phyloP scores from a whole-genome alignment of 2,329 filamentous ascomycete species.

The Colletotrichum sp. region DNA sequence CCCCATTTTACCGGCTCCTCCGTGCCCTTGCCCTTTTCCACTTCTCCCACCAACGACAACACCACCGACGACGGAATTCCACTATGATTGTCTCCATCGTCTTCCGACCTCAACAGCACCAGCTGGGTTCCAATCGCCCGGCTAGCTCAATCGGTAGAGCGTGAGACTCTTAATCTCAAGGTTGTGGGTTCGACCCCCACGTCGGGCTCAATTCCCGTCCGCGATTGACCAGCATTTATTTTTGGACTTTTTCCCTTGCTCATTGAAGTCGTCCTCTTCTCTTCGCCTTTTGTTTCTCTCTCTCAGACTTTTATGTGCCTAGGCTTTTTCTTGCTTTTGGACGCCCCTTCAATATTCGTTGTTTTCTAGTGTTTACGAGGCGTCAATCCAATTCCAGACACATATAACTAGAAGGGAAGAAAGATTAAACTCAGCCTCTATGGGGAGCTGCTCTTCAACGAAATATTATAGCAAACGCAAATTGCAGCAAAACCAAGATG shows the following conservation, averaged over 20 bases:
- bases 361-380: not conserved
- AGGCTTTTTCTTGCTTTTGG: not conserved
- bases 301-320: not conserved
- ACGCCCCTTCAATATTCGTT: not conserved
- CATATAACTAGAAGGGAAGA: not conserved
- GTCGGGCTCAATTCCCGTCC: slow-evolving; percentile 22
- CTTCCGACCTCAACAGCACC: not conserved
- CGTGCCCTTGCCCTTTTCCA: not conserved
- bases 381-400: not conserved
- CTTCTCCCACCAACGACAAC: not conserved
- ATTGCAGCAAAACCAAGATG: not conserved
- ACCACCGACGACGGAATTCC: not conserved
- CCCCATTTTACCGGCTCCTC: slow-evolving; percentile 2
- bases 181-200: slow-evolving; percentile 56
- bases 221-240: not conserved
- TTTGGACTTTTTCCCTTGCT: not conserved
- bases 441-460: not conserved
- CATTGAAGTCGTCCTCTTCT: not conserved
- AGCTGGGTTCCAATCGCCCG: slow-evolving; percentile 39
- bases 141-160: slow-evolving; percentile 77
- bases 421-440: not conserved
- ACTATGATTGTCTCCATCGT: not conserved
- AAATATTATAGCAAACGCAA: not conserved
- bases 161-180: slow-evolving; percentile 73
- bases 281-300: not conserved